These are phyloP conservation scores for Beauveria asiatica DNA, from an alignment of 2,329 filamentous ascomycete species.

Conservation along the genomic window DNA sequence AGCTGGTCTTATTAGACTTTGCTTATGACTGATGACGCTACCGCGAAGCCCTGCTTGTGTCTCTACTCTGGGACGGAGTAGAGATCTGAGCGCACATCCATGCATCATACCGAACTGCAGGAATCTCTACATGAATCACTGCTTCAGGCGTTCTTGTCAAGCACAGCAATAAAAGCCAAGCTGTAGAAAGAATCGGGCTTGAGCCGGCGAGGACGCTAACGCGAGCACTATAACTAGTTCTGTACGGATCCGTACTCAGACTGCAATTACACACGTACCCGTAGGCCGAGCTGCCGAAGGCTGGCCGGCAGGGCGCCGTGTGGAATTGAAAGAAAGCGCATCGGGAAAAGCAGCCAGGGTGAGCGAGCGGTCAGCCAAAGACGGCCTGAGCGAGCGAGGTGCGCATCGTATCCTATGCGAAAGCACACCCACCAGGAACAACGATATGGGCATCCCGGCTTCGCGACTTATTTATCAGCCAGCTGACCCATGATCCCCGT, in stretches of 20 bases:
- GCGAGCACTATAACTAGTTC: background rate
- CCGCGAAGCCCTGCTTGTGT: too few relatives aligned
- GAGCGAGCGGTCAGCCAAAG: background rate
- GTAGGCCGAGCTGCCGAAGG: background rate
- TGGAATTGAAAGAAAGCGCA: background rate
- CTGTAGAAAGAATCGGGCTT: background rate
- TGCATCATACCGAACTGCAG: background rate
- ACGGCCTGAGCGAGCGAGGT: background rate
- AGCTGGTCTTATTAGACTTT: too few relatives aligned
- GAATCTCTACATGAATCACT: background rate
- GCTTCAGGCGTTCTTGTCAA: background rate
- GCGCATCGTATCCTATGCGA: background rate
- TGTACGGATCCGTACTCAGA: background rate
- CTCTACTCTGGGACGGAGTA: background rate
- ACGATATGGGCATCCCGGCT: background rate
- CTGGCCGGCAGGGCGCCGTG: background rate
- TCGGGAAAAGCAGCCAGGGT: background rate
- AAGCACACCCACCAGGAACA: background rate
- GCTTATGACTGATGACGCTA: too few relatives aligned
- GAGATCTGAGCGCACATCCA: background rate
- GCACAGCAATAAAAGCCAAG: background rate
- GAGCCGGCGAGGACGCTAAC: constrained; percentile 1
- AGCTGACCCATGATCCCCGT: background rate
- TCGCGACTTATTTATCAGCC: background rate
- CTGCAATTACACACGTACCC: too few relatives aligned